Conservation (phyloP, 108 stramenopile genomes). For the Epithemia pelagica region DNA sequence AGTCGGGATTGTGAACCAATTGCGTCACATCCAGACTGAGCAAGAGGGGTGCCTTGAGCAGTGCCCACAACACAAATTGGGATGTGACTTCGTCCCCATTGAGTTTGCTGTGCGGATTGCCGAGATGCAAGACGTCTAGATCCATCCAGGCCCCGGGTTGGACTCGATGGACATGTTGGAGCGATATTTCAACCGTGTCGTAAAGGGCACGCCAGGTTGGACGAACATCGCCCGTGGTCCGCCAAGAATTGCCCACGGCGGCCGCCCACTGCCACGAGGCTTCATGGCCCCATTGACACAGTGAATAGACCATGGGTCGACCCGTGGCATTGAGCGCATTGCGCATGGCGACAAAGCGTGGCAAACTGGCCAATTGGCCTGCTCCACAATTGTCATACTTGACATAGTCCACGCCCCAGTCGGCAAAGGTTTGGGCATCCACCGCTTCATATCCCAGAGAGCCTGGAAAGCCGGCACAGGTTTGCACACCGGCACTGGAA, state of each 20-base stretch:
- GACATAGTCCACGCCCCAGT: constrained; percentile 47
- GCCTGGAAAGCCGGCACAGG: constrained; percentile 48
- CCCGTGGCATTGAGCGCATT: constrained; percentile 48
- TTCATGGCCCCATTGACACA: constrained; percentile 50
- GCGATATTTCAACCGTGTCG: constrained; percentile 7
- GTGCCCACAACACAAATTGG: constrained; percentile 47
- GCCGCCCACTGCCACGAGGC: not conserved
- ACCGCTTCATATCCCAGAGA: constrained; percentile 30
- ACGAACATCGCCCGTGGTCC: constrained; percentile 42
- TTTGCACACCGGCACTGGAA: constrained; percentile 29
- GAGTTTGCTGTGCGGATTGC: constrained; percentile 31
- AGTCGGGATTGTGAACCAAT: not conserved
- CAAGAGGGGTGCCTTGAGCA: constrained; percentile 49
- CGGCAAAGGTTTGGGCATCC: constrained; percentile 42
- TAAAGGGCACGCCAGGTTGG: constrained; percentile 28
- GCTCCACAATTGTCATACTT: constrained; percentile 60
- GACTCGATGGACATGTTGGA: constrained; percentile 10
- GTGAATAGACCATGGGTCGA: constrained; percentile 39
- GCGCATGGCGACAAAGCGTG: constrained; percentile 31
- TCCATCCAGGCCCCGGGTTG: constrained; percentile 53
- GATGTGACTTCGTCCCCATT: constrained; percentile 27
- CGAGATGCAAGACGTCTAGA: constrained; percentile 50
- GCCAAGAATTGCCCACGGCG: constrained; percentile 48
- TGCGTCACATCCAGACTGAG: constrained; percentile 33
- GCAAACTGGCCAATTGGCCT: not conserved